Conservation (phyloP, 306 rosid genomes). For the Dryas alaskensis region DNA sequence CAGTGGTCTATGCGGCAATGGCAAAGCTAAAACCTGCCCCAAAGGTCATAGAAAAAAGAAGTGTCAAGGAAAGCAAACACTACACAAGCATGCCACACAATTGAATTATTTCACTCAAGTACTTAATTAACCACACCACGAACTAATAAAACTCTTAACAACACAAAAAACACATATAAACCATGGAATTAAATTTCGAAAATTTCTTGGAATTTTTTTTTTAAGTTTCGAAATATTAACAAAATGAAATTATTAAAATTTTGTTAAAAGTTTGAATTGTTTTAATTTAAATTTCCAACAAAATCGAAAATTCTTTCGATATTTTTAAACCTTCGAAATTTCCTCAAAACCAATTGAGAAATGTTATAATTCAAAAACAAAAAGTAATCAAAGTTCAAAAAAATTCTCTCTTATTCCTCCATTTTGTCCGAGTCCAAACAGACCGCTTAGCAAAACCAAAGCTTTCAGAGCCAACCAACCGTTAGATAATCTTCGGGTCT, state of each 20-base stretch:
- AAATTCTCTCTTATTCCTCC: not conserved
- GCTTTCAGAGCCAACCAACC: slow-evolving; percentile 42
- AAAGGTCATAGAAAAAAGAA: slow-evolving; percentile 13
- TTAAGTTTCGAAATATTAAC: too few relatives aligned
- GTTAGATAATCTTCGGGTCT: slow-evolving; percentile 91
- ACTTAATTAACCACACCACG: not conserved
- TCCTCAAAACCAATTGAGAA: not conserved
- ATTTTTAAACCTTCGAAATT: too few relatives aligned
- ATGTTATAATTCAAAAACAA: not conserved
- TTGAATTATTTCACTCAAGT: not conserved
- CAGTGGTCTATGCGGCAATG: slow-evolving; percentile 92
- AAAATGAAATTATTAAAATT: too few relatives aligned
- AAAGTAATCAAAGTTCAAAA: not conserved
- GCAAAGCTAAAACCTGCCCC: slow-evolving; percentile 90
- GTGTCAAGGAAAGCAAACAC: not conserved
- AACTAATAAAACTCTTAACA: not conserved
- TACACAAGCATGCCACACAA: not conserved
- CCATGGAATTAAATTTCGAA: not conserved
- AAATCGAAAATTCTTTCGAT: too few relatives aligned
- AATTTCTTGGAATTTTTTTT: too few relatives aligned
- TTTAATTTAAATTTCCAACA: too few relatives aligned
- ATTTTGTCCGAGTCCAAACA: not conserved
- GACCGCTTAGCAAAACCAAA: not conserved
- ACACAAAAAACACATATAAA: not conserved
- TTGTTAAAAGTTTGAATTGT: too few relatives aligned